Evolutionary conservation across 2,329 filamentous ascomycete genomes (phyloP), one percentile per base, ranked within the genome.

Genomic region (Bertia moriformis): DNA sequence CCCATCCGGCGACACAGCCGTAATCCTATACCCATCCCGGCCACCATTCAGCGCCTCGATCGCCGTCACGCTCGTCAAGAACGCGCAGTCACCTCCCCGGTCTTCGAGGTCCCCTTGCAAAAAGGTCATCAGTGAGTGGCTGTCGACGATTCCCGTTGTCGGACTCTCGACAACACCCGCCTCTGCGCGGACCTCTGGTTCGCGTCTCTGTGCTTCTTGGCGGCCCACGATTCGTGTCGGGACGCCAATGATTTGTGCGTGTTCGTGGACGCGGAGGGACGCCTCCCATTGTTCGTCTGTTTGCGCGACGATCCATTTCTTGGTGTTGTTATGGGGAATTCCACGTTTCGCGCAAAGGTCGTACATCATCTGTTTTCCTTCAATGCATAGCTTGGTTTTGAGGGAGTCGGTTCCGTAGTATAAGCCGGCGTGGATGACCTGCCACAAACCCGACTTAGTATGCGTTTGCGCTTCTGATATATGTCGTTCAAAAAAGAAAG

Each of bases 361-460:
- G 51, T 82, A 82, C 44, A 82, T 55, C 58, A 78, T 61, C 14
- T 69, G 51, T 46, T 73, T 73, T 40, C 77, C 77, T 18, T 58
- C 53, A 37, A 81, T 61, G 51, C 77, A 82, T 7, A 82, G 60
- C n/a, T 58, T 59, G 1, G 76, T 77, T 51, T 82, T 82, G 14
- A 79, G 61, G 1, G 69, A 70, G 40, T 64, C 56, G 29, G 57
- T 52, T 4, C 72, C 72, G 50, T 82, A 82, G 58, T 82, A 82
- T 18, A 81, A 58, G 12, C 77, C 77, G 2, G 75, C 77, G 46
- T 82, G 77, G 32, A 82, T 80, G 40, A 81, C 76, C 32, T 35
- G 15, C 15, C 15, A 35, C 17, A 10, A 29, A n/a, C 24, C 24
- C 10, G n/a, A n/a, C n/a, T n/a, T n/a, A n/a, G n/a, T n/a, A n/a